phyloP scores from a whole-genome alignment of 108 stramenopile genomes.

The Cyclostephanos invisitatus region DNA sequence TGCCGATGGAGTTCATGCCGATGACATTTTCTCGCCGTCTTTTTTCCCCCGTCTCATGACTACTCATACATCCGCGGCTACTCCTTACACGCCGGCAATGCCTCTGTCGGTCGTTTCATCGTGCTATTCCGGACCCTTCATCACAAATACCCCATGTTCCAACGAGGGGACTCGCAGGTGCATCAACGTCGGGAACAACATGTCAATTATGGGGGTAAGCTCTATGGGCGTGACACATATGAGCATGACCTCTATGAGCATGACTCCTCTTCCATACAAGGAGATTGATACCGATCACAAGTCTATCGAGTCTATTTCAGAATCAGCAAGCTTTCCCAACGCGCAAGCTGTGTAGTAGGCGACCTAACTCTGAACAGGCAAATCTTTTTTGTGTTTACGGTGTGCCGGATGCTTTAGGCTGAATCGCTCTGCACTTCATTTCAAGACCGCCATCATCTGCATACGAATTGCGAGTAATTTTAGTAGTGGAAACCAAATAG shows the following conservation, averaged over 20 bases:
- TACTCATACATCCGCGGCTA: not conserved
- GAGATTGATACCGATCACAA: not conserved
- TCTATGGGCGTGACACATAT: not conserved
- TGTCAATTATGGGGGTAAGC: not conserved
- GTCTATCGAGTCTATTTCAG: not conserved
- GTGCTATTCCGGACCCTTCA: conserved; percentile 15
- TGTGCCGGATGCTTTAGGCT: not conserved
- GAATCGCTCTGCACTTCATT: no score
- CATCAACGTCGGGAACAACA: not conserved
- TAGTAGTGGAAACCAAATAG: no score
- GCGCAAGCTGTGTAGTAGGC: not conserved
- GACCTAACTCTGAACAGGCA: not conserved
- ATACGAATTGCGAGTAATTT: not conserved
- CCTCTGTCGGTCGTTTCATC: conserved; percentile 3
- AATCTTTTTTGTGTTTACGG: not conserved
- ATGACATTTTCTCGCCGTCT: conserved; percentile 11
- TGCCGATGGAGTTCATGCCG: conserved; percentile 2
- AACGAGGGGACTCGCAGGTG: not conserved
- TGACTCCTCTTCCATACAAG: conserved; percentile 14
- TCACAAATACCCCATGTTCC: not conserved
- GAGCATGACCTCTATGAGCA: not conserved
- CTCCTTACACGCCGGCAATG: conserved; percentile 5
- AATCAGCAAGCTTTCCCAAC: no score
- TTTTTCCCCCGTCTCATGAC: not conserved
- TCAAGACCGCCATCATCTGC: not conserved